Conservation (phyloP, 1,284 basidiomycete genomes). For the Trametes hirsuta region DNA sequence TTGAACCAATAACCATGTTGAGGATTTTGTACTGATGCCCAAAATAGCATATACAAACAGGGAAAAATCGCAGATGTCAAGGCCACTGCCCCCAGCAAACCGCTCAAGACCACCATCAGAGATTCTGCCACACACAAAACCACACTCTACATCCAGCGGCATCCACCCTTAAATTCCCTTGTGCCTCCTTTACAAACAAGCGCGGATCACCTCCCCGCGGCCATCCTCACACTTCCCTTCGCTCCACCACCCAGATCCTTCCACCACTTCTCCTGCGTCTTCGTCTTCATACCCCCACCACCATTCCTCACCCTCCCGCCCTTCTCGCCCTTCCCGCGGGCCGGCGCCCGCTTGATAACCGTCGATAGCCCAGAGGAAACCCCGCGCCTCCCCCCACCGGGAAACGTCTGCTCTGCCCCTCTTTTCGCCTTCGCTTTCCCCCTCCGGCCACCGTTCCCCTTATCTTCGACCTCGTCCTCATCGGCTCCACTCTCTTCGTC, state of each 20-base stretch:
- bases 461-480: constrained; percentile 26
- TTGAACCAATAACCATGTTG: too few species aligned
- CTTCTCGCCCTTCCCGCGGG: background rate
- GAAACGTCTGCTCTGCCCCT: constrained; percentile 35
- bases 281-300: constrained; percentile 10
- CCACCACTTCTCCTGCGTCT: constrained; percentile 50
- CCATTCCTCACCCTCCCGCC: background rate
- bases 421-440: constrained; percentile 15
- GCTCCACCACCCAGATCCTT: constrained; percentile 38
- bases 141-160: background rate
- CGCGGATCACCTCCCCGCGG: background rate
- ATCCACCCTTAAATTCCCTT: background rate
- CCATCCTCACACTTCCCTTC: constrained; percentile 23
- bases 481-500: constrained; percentile 3
- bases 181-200: too few species aligned
- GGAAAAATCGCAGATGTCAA: too few species aligned
- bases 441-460: background rate
- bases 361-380: constrained; percentile 77
- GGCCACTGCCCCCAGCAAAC: too few species aligned
- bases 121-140: too few species aligned
- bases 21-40: too few species aligned
- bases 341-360: constrained; percentile 43
- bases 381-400: constrained; percentile 65
- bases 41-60: too few species aligned
- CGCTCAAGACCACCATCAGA: too few species aligned